Evolutionary conservation across 2,329 filamentous ascomycete genomes (phyloP), one percentile per base, ranked within the genome.

Genomic region (Didymella glomerata): DNA sequence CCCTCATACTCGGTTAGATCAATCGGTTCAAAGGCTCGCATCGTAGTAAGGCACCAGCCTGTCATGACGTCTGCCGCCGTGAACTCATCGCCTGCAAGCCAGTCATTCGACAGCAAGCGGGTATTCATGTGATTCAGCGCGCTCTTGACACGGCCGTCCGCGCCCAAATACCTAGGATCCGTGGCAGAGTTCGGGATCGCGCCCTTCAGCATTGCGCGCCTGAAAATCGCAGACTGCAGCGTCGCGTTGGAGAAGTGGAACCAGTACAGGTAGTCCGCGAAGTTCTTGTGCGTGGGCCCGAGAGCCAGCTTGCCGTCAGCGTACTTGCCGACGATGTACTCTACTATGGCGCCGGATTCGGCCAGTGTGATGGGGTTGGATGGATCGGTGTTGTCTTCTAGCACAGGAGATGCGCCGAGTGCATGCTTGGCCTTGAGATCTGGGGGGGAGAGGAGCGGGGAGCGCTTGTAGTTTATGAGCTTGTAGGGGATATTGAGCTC

Each of bases 61-160:
- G 77, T 78, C 86, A 90, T 89, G 38, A 89, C 78, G 73, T 91
- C 89, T 1, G 88, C 88, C 1, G 80, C 86, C 0, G 86, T 89
- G 57, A 91, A 85, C 49, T 87, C 79, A 0, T 82, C 76, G 2
- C 88, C 89, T 0, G 85, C 86, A 22, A 91, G 75, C 80, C 83
- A 91, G 8, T 77, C 69, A 34, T 79, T 82, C 1, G 74, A 60
- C 3, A 63, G 65, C 2, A 90, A 69, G 11, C 84, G 77, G 2
- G 81, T 72, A 38, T 90, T 80, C 25, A 87, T 50, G 22, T 79
- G 64, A n/a, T 56, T 42, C 32, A 89, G 60, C 0, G 77, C 72
- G n/a, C 62, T 69, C 3, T 72, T 55, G 2, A 83, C 66, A 13
- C 77, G 78, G 6, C 67, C 72, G 6, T 65, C 77, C 1, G 67